Evolutionary conservation across 2,329 filamentous ascomycete species (phyloP).

Genomic region (Diaporthe destruens): DNA sequence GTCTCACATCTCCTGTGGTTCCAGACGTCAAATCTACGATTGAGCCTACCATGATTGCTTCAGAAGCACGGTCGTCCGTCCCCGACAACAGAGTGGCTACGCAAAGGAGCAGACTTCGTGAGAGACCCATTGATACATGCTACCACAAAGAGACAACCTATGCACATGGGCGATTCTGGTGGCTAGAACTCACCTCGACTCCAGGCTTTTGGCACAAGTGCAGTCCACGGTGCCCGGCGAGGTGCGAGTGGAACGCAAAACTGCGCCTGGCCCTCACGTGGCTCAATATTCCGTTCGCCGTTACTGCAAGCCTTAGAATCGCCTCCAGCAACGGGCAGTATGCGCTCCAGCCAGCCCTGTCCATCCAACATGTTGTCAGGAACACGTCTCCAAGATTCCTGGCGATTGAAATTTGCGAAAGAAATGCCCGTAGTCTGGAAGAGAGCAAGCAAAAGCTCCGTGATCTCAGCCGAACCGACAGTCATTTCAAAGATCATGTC

Average conservation of each 20-base stretch:
- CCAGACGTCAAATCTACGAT: not conserved
- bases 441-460: constrained; percentile 2
- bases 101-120: not conserved
- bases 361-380: constrained; percentile 12
- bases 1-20: no score
- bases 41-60: not conserved
- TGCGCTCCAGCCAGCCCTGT: not conserved
- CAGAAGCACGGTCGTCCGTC: not conserved
- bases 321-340: not conserved
- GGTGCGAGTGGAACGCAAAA: not conserved
- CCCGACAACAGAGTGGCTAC: no score
- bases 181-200: not conserved
- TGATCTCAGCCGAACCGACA: not conserved
- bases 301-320: not conserved
- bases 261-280: constrained; percentile 1
- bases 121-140: not conserved
- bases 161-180: not conserved
- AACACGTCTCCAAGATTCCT: not conserved
- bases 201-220: not conserved
- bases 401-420: not conserved
- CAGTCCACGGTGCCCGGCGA: not conserved
- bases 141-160: not conserved
- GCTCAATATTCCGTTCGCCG: not conserved
- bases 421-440: not conserved
- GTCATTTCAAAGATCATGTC: not conserved